phyloP scores from a whole-genome alignment of 1,284 basidiomycete species.

The Apiotrichum akiyoshidainum region DNA sequence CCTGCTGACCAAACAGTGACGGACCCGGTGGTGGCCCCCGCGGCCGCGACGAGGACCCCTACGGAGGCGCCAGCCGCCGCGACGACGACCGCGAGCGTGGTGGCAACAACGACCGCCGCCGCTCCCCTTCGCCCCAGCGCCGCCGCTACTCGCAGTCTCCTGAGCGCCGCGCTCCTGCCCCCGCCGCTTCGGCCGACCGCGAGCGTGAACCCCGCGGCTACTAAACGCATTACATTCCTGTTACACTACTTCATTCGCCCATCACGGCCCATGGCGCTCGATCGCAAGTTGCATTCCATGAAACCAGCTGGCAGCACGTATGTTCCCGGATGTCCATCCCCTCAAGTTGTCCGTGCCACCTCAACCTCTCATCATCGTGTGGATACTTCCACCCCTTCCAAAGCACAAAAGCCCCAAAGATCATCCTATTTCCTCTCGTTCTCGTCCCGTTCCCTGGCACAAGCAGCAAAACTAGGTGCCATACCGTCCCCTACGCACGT shows the following conservation, averaged over 20 bases:
- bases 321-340: no score
- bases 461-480: not conserved
- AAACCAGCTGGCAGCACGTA: no score
- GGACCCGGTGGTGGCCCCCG: conserved; percentile 26
- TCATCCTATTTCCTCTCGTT: not conserved
- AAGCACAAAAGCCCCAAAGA: no score
- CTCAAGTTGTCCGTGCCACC: no score
- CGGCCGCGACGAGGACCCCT: conserved; percentile 32
- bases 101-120: conserved; percentile 12
- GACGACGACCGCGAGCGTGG: conserved; percentile 28
- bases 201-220: conserved; percentile 3
- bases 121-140: conserved; percentile 23
- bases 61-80: conserved; percentile 31
- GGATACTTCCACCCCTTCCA: not conserved
- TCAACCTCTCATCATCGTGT: not conserved
- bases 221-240: not conserved
- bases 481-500: no score
- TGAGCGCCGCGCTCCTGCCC: conserved; percentile 33
- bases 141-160: conserved; percentile 35
- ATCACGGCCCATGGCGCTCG: no score
- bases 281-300: no score
- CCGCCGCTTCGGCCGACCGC: not conserved
- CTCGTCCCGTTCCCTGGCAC: not conserved
- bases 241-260: no score
- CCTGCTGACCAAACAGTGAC: conserved; percentile 6